Conservation (phyloP, 257 asterid species). For the Pogostemon cablin region DNA sequence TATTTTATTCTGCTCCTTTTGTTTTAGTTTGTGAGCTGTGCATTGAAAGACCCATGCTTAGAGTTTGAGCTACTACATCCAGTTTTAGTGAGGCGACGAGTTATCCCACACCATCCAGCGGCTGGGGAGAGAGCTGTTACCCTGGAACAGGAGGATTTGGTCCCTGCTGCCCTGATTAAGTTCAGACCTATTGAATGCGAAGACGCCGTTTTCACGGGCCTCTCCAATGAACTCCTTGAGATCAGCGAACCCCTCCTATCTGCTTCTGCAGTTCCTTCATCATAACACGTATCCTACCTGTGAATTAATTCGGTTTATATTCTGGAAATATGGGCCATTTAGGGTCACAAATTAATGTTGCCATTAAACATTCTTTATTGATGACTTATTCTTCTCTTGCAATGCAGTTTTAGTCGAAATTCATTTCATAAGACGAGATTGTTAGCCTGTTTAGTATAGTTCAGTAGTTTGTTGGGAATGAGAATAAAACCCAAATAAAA, state of each 20-base stretch:
- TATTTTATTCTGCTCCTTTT: slow-evolving; percentile 1
- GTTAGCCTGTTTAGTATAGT: too few relatives aligned
- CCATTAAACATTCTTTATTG: background rate
- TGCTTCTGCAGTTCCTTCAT: slow-evolving; percentile 50
- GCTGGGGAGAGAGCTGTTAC: slow-evolving; percentile 55
- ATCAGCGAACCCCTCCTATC: slow-evolving; percentile 70
- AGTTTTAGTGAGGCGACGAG: slow-evolving; percentile 58
- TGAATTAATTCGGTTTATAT: background rate
- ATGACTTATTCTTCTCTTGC: background rate
- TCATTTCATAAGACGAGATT: too few relatives aligned
- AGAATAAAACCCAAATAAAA: too few relatives aligned
- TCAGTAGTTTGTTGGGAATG: too few relatives aligned
- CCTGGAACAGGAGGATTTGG: slow-evolving; percentile 87
- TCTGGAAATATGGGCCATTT: background rate
- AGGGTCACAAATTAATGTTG: background rate
- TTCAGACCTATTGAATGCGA: slow-evolving; percentile 81
- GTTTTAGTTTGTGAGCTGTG: slow-evolving; percentile 74
- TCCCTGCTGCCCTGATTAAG: slow-evolving; percentile 88
- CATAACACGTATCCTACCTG: slow-evolving; percentile 13
- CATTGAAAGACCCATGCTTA: slow-evolving; percentile 79
- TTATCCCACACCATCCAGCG: slow-evolving; percentile 70
- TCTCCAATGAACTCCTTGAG: slow-evolving; percentile 72
- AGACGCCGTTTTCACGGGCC: slow-evolving; percentile 73
- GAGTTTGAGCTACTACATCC: slow-evolving; percentile 85
- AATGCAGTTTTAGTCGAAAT: background rate